Evolutionary conservation across 2,329 filamentous ascomycete genomes (phyloP).

Genomic region (Aureobasidium sp.): DNA sequence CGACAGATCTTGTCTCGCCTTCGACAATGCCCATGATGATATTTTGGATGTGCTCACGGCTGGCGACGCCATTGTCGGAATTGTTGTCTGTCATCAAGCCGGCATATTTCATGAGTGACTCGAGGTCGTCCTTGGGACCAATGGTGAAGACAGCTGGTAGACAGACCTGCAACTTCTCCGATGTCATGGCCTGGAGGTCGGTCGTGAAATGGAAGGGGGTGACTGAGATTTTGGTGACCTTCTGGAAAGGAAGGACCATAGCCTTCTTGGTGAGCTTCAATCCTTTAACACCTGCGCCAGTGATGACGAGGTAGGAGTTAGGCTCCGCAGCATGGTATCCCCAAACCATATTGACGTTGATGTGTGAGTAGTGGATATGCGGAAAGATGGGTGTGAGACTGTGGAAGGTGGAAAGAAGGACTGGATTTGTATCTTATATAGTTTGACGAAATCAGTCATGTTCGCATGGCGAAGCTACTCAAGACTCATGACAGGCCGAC

Average conservation of each 20-base stretch:
- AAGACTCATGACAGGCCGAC: background rate
- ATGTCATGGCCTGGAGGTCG: slow-evolving; percentile 78
- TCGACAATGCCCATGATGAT: slow-evolving; percentile 89
- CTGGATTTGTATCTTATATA: background rate
- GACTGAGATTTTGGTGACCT: slow-evolving; percentile 22
- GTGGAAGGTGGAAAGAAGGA: background rate
- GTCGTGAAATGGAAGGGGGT: slow-evolving; percentile 59
- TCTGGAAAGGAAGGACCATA: slow-evolving; percentile 63
- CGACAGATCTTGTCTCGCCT: slow-evolving; percentile 74
- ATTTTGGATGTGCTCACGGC: slow-evolving; percentile 62
- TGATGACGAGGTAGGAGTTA: slow-evolving; percentile 81
- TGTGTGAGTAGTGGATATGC: background rate
- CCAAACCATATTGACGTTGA: slow-evolving; percentile 1
- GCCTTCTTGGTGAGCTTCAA: slow-evolving; percentile 73
- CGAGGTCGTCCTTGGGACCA: slow-evolving; percentile 63
- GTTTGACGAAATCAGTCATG: background rate
- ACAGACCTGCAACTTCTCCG: slow-evolving; percentile 76
- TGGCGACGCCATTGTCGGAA: slow-evolving; percentile 24
- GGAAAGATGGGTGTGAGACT: background rate
- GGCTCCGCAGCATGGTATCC: slow-evolving; percentile 52
- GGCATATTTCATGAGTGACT: slow-evolving; percentile 71
- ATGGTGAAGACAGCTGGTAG: slow-evolving; percentile 81
- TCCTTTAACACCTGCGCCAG: slow-evolving; percentile 64
- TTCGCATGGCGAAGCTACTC: background rate
- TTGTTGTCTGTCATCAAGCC: slow-evolving; percentile 17